Evolutionary conservation across 192 early-diverging fungal species (phyloP).

Genomic region (Rhizophagus clarus): DNA sequence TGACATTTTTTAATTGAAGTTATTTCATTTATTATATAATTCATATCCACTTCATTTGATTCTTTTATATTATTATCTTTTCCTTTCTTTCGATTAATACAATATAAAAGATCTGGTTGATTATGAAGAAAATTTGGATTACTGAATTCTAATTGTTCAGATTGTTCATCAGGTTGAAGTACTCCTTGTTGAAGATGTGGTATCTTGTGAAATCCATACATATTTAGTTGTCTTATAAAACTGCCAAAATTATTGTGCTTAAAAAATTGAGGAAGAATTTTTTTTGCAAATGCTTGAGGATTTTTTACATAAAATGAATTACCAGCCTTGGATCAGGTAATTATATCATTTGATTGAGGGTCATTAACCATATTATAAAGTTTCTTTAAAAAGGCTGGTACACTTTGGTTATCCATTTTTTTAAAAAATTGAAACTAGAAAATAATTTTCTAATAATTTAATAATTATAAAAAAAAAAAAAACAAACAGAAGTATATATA

Average conservation of each 20-base stretch:
- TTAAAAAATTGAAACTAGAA: too few species aligned
- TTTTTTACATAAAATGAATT: conserved; percentile 78
- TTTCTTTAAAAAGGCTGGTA: conserved; percentile 28
- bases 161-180: conserved; percentile 69
- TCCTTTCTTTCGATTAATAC: conserved; percentile 85
- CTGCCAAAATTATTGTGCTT: conserved; percentile 91
- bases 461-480: too few species aligned
- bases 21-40: conserved; percentile 72
- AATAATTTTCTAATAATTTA: too few species aligned
- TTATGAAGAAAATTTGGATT: conserved; percentile 88
- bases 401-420: neutral
- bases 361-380: conserved; percentile 81
- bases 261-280: conserved; percentile 82
- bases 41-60: conserved; percentile 49
- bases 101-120: conserved; percentile 85
- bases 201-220: conserved; percentile 98
- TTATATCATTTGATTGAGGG: conserved; percentile 75
- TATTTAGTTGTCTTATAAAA: conserved; percentile 91
- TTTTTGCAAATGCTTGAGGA: conserved; percentile 80
- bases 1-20: conserved; percentile 89
- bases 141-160: conserved; percentile 91
- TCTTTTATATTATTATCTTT: conserved; percentile 45
- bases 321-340: conserved; percentile 87
- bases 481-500: too few species aligned
- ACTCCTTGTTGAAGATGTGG: conserved; percentile 93